These are phyloP conservation scores for Leptographium galeiforme DNA, from an alignment of 2,329 filamentous ascomycete species.

Conservation along the genomic window DNA sequence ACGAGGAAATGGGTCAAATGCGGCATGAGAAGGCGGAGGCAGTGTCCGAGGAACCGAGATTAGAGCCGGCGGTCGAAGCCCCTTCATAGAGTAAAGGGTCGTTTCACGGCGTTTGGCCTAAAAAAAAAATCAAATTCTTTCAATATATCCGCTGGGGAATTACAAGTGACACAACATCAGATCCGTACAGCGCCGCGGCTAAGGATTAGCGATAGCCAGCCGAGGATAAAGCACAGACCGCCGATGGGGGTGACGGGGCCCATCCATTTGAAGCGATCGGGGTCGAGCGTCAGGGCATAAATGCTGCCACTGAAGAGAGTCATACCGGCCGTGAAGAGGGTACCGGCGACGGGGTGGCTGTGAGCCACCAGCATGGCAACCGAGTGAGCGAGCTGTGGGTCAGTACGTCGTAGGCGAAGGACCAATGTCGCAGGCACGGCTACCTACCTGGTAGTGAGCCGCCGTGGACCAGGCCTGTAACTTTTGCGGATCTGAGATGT, in stretches of 20 bases:
- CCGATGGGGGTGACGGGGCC: slow-evolving; percentile 55
- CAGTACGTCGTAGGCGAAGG: neutral
- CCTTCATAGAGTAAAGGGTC: too few relatives aligned
- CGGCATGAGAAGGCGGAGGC: neutral
- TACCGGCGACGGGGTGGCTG: slow-evolving; percentile 40
- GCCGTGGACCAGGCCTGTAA: slow-evolving; percentile 50
- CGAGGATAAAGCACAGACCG: slow-evolving; percentile 49
- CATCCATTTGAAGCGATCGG: slow-evolving; percentile 42
- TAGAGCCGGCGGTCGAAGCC: too few relatives aligned
- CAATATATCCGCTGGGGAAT: too few relatives aligned
- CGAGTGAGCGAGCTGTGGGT: slow-evolving; percentile 45
- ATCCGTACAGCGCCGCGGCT: slow-evolving; percentile 8
- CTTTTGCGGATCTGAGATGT: slow-evolving; percentile 42
- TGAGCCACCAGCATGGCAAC: slow-evolving; percentile 45
- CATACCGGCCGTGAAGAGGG: slow-evolving; percentile 51
- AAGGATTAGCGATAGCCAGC: slow-evolving; percentile 36
- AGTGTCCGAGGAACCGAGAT: neutral
- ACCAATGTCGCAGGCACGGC: neutral
- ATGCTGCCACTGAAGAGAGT: slow-evolving; percentile 54
- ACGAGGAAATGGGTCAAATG: neutral
- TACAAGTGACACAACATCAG: neutral
- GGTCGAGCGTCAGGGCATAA: slow-evolving; percentile 50
- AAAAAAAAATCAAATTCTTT: neutral
- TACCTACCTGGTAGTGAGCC: slow-evolving; percentile 50
- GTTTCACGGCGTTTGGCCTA: neutral